Evolutionary conservation across 2,329 filamentous ascomycete species (phyloP), one percentile per base, ranked within the genome.

Genomic region (Trichoderma sp.): DNA sequence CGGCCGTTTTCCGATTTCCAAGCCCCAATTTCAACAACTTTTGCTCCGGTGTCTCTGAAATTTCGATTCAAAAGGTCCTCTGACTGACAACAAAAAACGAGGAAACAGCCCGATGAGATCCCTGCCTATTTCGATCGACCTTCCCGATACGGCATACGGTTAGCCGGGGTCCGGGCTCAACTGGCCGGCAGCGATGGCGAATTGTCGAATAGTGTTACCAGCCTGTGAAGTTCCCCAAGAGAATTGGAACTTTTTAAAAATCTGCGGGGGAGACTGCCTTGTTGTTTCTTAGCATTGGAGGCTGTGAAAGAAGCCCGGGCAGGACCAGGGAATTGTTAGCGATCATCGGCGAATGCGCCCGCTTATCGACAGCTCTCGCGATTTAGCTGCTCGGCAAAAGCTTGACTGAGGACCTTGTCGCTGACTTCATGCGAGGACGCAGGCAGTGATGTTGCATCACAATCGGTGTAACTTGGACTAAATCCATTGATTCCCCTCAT

Each of bases 61-160:
- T 29, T 29, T 21, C n/a, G 13, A 35, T 66, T 58, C 62, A 66
- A 66, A 66, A 66, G 62, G 56, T 66, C 62, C 62, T 53, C 21
- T 31, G 29, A 31, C 29, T 31, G 29, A 31, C 4, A 31, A 7
- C 29, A 31, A 31, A 7, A 31, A 31, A 31, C 29, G 29, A 31
- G 29, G 29, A 31, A 31, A 31, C 24, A 21, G 37, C 35, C 33
- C 16, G 14, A 56, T 40, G 52, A 43, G 19, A 21, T 43, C 61
- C 40, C 52, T 33, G 61, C 61, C 61, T 21, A 21, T 52, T 67
- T 40, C 33, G 33, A 52, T 33, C 64, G 64, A 67, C 64, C 64
- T 67, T 67, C 64, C 64, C 16, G 29, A 67, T 67, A 11, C 3
- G 64, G 64, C 21, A 59, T 65, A 40, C 58, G 16, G 10, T 24